Percentiles rank a stretch among this genome's conserved stretches.
phyloP scores from a whole-genome alignment of 768 basidiomycete genomes.

The Boletus fagicola region DNA sequence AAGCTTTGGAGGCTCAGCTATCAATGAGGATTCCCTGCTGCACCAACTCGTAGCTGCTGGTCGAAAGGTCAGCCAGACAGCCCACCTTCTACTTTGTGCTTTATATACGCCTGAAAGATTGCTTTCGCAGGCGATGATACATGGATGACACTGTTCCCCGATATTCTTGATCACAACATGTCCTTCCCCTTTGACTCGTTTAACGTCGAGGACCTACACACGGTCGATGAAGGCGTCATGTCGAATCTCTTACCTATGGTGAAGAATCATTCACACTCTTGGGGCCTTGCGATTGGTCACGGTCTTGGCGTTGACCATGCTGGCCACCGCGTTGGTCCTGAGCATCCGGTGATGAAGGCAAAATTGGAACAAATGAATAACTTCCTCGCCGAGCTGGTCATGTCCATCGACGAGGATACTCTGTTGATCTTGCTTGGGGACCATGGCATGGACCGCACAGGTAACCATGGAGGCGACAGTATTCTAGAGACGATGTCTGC shows the following conservation, averaged over 20 bases:
- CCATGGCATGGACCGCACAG: conserved; percentile 94
- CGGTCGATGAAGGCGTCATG: conserved; percentile 91
- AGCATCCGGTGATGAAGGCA: conserved; percentile 77
- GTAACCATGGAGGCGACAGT: conserved; percentile 95
- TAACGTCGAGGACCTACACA: conserved; percentile 97
- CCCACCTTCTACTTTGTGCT: background rate
- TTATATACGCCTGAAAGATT: conserved; percentile 42
- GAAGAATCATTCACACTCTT: conserved; percentile 47
- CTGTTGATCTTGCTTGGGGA: conserved; percentile 90
- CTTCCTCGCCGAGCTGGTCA: conserved; percentile 71
- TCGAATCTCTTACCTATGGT: conserved; percentile 80
- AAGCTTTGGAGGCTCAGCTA: conserved; percentile 85
- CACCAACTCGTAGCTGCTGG: conserved; percentile 62
- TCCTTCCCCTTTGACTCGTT: conserved; percentile 92
- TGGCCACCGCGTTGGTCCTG: conserved; percentile 91
- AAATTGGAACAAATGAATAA: conserved; percentile 89
- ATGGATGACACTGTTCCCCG: conserved; percentile 88
- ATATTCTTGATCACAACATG: conserved; percentile 67
- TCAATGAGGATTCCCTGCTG: conserved; percentile 85
- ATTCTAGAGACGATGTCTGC: conserved; percentile 80
- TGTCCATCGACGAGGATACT: conserved; percentile 78
- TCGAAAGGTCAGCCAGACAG: conserved; percentile 48
- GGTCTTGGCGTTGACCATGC: conserved; percentile 96
- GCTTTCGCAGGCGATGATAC: conserved; percentile 98
- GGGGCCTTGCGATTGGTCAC: conserved; percentile 90